Conservation (phyloP, 2,329 filamentous ascomycete genomes). For the Neopestalotiopsis rosae region DNA sequence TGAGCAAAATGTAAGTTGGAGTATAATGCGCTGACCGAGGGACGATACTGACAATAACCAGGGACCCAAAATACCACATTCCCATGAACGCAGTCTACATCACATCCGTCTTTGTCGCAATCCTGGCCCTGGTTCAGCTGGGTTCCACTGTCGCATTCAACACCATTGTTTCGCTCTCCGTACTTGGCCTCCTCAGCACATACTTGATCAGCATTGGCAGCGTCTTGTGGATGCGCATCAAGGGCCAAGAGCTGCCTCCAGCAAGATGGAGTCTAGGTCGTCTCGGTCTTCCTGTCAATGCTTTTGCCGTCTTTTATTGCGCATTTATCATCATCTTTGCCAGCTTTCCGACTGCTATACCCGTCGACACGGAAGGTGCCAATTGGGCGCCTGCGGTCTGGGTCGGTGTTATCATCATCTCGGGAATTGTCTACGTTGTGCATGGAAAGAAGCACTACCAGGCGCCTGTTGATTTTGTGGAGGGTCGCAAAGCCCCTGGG, state of each 20-base stretch:
- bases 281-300: background rate
- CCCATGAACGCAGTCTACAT: conserved; percentile 38
- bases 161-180: conserved; percentile 39
- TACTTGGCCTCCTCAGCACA: conserved; percentile 37
- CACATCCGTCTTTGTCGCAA: conserved; percentile 32
- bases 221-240: conserved; percentile 39
- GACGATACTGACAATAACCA: background rate
- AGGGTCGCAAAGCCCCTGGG: background rate
- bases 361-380: conserved; percentile 5
- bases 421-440: conserved; percentile 4
- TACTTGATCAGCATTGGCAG: conserved; percentile 41
- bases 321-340: conserved; percentile 11
- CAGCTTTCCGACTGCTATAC: conserved; percentile 9
- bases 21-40: background rate
- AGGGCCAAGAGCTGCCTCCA: conserved; percentile 37
- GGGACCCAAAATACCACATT: conserved; percentile 24
- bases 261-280: background rate
- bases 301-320: conserved; percentile 12
- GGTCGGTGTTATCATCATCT: conserved; percentile 12
- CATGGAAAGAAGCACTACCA: conserved; percentile 24
- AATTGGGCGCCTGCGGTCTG: conserved; percentile 15
- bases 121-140: conserved; percentile 40
- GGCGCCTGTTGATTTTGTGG: conserved; percentile 20
- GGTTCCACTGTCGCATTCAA: conserved; percentile 41
- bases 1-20: background rate